Conservation (phyloP, 169 alveolate genomes). For the Cryptosporidium viatorum region DNA sequence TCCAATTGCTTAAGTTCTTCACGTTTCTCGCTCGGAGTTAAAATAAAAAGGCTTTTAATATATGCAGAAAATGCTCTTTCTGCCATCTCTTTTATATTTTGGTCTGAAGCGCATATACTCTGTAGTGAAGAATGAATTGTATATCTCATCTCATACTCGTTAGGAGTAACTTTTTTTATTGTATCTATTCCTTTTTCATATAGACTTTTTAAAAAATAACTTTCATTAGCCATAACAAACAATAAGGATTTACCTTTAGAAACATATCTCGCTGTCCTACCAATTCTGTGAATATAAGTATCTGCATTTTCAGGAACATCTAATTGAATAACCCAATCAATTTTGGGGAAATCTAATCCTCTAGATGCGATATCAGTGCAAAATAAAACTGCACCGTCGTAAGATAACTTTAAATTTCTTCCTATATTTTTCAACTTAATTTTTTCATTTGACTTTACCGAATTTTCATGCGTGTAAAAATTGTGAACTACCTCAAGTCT, state of each 20-base stretch:
- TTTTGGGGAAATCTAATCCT: slow-evolving; percentile 97
- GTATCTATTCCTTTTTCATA: slow-evolving; percentile 9
- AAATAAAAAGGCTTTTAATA: slow-evolving; percentile 39
- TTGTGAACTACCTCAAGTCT: slow-evolving; percentile 67
- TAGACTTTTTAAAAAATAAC: slow-evolving; percentile 30
- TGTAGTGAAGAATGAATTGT: slow-evolving; percentile 44
- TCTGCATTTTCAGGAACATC: slow-evolving; percentile 95
- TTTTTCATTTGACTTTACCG: not conserved
- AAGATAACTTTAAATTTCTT: slow-evolving; percentile 25
- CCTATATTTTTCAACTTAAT: not conserved
- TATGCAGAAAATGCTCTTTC: slow-evolving; percentile 72
- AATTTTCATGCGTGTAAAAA: slow-evolving; percentile 43
- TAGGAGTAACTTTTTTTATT: slow-evolving; percentile 45
- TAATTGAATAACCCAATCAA: slow-evolving; percentile 95
- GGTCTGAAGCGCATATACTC: slow-evolving; percentile 59
- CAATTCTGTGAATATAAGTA: slow-evolving; percentile 97
- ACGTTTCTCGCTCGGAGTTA: slow-evolving; percentile 8
- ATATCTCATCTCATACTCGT: slow-evolving; percentile 41
- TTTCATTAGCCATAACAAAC: slow-evolving; percentile 74
- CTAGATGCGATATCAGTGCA: slow-evolving; percentile 97
- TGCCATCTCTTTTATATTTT: slow-evolving; percentile 44
- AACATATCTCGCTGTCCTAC: slow-evolving; percentile 96
- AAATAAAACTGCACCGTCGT: slow-evolving; percentile 85
- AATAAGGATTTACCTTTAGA: slow-evolving; percentile 89
- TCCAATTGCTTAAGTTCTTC: slow-evolving; percentile 1